Evolutionary conservation across 140 eudicot species (phyloP), one percentile per base, ranked within the genome.

Genomic region (Bidens hawaiensis): DNA sequence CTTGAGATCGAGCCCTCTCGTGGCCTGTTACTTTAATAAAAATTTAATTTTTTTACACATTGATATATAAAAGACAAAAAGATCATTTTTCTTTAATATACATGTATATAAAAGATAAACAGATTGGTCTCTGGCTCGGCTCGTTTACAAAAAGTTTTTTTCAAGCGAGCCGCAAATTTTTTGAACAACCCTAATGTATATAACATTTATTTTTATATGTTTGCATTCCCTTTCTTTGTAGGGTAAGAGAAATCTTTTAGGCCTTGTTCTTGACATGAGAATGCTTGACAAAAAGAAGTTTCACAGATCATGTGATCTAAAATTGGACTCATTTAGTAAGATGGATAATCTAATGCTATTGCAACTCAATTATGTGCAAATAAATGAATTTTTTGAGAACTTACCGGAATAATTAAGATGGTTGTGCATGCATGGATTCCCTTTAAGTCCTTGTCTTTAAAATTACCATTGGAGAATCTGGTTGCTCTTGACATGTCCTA

Each of bases 361-460:
- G 2, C 45, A 38, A 38, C 45, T 38, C 11, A 38, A 38, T 38
- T 38, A 6, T 38, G 45, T 38, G 45, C 0, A 38, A 38, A 38
- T 38, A 7, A 38, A 38, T 38, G 45, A n/a, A 3, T 38, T 10
- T 7, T 38, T 6, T 10, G 13, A 38, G 45, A 38, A 38, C n/a
- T 0, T 10, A 7, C 13, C n/a, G 11, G 13, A 38, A 38, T 13
- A 38, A 38, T 38, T 38, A 38, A 38, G 45, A 38, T 38, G 45
- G 45, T 38, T 38, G 16, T 38, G 45, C n/a, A 38, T 38, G 80
- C 45, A 38, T 38, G 45, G 45, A 3, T 38, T 38, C n/a, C 11
- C 11, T 38, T 38, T 13, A 7, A 38, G 11, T 13, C 11, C 13
- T 7, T 7, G 8, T 1, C 45, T 38, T 38, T n/a, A 38, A n/a